Conservation (phyloP, 768 basidiomycete genomes). For the Termitomyces sp. region DNA sequence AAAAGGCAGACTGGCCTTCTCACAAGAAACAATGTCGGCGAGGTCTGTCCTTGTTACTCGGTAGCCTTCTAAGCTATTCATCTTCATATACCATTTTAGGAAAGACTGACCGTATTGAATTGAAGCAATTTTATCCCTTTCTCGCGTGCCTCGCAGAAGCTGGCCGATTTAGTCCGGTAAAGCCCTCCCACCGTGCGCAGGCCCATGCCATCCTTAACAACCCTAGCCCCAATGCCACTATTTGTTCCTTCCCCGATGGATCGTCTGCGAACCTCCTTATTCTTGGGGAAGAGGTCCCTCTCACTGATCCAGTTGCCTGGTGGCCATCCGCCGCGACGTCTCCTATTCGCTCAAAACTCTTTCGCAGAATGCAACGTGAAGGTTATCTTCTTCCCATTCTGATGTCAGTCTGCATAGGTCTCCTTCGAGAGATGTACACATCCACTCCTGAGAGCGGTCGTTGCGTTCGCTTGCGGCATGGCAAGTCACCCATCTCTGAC, state of each 20-base stretch:
- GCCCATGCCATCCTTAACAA: conserved; percentile 23
- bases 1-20: not conserved
- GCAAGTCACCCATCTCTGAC: conserved; percentile 30
- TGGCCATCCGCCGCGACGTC: conserved; percentile 21
- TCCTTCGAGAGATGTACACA: conserved; percentile 30
- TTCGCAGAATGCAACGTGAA: conserved; percentile 23
- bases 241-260: conserved; percentile 21
- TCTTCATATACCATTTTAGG: too few species aligned
- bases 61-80: too few species aligned
- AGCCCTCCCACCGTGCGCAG: conserved; percentile 20
- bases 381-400: conserved; percentile 26
- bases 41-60: not conserved
- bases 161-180: conserved; percentile 14
- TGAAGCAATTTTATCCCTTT: conserved; percentile 25
- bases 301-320: conserved; percentile 18
- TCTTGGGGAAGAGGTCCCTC: conserved; percentile 22
- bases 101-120: conserved; percentile 25
- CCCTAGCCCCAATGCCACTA: conserved; percentile 17
- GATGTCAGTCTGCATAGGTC: conserved; percentile 15
- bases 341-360: conserved; percentile 22
- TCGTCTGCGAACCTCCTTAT: conserved; percentile 23
- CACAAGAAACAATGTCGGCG: not conserved
- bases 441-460: conserved; percentile 18
- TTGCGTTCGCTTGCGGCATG: conserved; percentile 33
- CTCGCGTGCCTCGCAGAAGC: conserved; percentile 25